Conservation (phyloP, 225 moss, liverwort and hornwort species). For the Thuidium tamariscinum region DNA sequence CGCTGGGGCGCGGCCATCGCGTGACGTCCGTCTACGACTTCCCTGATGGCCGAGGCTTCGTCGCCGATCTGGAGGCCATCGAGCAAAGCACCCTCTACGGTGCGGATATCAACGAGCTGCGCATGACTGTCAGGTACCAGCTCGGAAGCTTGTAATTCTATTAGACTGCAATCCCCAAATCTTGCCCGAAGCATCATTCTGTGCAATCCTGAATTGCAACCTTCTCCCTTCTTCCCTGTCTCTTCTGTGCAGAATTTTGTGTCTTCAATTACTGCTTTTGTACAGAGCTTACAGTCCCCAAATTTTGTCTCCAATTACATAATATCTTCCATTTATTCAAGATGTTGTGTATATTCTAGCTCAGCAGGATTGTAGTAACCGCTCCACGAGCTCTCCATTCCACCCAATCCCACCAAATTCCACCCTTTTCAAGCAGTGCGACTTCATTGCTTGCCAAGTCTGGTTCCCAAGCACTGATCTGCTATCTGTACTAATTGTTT, state of each 20-base stretch:
- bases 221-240: neutral
- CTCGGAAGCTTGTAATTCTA: neutral
- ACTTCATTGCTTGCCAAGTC: neutral
- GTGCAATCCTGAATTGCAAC: neutral
- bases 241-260: neutral
- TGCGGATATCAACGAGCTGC: conserved; percentile 26
- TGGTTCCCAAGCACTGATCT: neutral
- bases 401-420: neutral
- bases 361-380: neutral
- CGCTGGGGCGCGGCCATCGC: conserved; percentile 28
- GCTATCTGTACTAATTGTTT: neutral
- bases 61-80: conserved; percentile 31
- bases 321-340: neutral
- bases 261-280: neutral
- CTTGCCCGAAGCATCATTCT: neutral
- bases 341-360: neutral
- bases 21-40: conserved; percentile 34
- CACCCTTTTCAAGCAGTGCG: neutral
- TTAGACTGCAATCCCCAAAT: neutral
- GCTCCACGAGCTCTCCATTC: neutral
- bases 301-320: neutral
- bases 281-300: neutral
- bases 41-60: conserved; percentile 36
- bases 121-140: conserved; percentile 45
- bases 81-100: conserved; percentile 22